phyloP scores from a whole-genome alignment of 495 filamentous ascomycete species.

The Tirmania nivea region DNA sequence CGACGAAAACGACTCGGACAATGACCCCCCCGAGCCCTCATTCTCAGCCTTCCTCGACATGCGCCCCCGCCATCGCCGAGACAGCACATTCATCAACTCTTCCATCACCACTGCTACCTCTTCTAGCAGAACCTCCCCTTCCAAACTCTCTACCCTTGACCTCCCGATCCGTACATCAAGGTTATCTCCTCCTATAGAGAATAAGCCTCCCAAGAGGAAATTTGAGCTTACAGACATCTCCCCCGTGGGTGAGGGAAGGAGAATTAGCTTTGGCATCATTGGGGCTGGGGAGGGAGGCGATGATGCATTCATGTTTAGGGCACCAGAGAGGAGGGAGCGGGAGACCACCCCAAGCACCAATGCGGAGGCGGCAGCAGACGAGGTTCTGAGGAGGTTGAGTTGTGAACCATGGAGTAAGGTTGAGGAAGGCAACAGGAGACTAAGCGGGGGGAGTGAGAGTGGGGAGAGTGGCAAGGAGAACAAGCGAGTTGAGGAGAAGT shows the following conservation, averaged over 20 bases:
- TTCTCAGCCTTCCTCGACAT: conserved; percentile 6
- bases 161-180: not conserved
- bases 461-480: not conserved
- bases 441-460: not conserved
- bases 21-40: too few species aligned
- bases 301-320: not conserved
- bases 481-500: not conserved
- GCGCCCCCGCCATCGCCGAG: conserved; percentile 13
- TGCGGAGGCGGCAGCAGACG: not conserved
- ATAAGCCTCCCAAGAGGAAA: not conserved
- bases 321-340: not conserved
- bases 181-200: not conserved
- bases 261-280: not conserved
- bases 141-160: not conserved
- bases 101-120: conserved; percentile 1
- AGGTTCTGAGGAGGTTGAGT: not conserved
- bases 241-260: not conserved
- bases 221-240: not conserved
- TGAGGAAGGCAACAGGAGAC: not conserved
- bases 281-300: not conserved
- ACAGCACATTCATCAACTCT: conserved; percentile 1
- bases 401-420: not conserved
- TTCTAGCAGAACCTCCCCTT: conserved; percentile 3
- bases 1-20: too few species aligned
- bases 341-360: not conserved